Percentiles rank a stretch among this genome's conserved stretches.
Conservation (phyloP, 371 early-diverging fungal species). For the Haplosporangium sp. region DNA sequence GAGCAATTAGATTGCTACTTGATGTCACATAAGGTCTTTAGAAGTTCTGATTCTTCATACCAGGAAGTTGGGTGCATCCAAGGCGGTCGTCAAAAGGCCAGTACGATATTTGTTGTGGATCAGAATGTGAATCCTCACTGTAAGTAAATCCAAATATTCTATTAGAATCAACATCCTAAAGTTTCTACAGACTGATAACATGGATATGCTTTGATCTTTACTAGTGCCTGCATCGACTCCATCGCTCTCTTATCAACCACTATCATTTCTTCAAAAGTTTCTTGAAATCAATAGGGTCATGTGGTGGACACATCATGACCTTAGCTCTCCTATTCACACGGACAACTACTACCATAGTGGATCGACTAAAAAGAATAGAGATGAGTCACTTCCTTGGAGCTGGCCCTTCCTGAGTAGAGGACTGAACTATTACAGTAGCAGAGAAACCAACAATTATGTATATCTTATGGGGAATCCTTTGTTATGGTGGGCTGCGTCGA, state of each 20-base stretch:
- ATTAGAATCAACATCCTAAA: too few relatives aligned
- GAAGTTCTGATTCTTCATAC: conserved; percentile 32
- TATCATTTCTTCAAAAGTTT: conserved; percentile 86
- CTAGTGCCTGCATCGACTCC: conserved; percentile 32
- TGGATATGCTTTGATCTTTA: too few relatives aligned
- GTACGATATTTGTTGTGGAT: conserved; percentile 50
- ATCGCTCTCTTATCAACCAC: conserved; percentile 57
- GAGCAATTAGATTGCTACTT: conserved; percentile 37
- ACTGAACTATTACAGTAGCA: conserved; percentile 91
- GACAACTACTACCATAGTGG: conserved; percentile 8
- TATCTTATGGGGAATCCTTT: conserved; percentile 97
- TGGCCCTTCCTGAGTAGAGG: conserved; percentile 92
- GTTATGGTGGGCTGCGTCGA: conserved; percentile 87
- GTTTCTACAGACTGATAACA: too few relatives aligned
- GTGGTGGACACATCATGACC: conserved; percentile 89
- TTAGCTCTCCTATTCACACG: conserved; percentile 58
- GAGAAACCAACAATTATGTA: conserved; percentile 78
- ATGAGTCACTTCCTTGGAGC: conserved; percentile 75
- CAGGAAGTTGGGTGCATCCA: conserved; percentile 47
- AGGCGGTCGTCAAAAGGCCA: conserved; percentile 37
- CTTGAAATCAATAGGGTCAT: conserved; percentile 89
- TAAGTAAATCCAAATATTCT: conserved; percentile 8
- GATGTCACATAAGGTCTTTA: conserved; percentile 41
- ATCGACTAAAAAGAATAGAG: background rate
- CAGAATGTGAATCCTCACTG: conserved; percentile 39